Evolutionary conservation across 495 filamentous ascomycete genomes (phyloP).

Genomic region (Penicillium alfredii): DNA sequence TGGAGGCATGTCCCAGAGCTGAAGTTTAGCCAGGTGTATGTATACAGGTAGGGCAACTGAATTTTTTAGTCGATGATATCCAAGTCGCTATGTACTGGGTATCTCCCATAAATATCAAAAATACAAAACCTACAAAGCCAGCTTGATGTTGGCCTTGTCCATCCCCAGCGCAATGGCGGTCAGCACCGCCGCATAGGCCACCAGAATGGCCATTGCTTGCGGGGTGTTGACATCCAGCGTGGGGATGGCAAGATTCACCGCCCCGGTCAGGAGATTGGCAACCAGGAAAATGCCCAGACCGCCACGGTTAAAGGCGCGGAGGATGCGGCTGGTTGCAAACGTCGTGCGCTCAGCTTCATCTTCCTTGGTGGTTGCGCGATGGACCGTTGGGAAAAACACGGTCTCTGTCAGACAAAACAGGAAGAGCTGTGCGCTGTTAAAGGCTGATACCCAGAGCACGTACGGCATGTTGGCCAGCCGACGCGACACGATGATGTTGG

Average conservation of each 20-base stretch:
- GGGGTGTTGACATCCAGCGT: constrained; percentile 63
- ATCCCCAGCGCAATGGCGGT: constrained; percentile 63
- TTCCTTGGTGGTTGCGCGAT: constrained; percentile 45
- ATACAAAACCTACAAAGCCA: constrained; percentile 49
- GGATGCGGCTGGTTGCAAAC: constrained; percentile 69
- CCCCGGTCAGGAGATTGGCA: constrained; percentile 82
- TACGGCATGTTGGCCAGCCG: constrained; percentile 92
- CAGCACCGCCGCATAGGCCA: constrained; percentile 62
- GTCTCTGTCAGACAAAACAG: constrained; percentile 72
- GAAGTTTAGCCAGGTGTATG: no score
- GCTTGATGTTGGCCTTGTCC: constrained; percentile 64
- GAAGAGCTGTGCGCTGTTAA: constrained; percentile 75
- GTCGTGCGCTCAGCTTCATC: constrained; percentile 51
- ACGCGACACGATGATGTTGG: constrained; percentile 67
- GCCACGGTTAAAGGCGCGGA: constrained; percentile 81
- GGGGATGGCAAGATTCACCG: constrained; percentile 78
- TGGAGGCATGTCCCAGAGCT: no score
- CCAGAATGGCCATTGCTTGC: constrained; percentile 65
- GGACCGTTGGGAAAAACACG: constrained; percentile 65
- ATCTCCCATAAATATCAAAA: no score
- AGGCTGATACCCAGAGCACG: constrained; percentile 81
- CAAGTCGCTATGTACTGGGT: no score
- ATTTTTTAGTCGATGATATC: no score
- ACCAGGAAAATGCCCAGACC: constrained; percentile 81
- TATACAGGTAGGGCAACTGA: no score